These are phyloP conservation scores for Paecilomyces fulvus DNA, from an alignment of 2,329 filamentous ascomycete species.

Conservation along the genomic window DNA sequence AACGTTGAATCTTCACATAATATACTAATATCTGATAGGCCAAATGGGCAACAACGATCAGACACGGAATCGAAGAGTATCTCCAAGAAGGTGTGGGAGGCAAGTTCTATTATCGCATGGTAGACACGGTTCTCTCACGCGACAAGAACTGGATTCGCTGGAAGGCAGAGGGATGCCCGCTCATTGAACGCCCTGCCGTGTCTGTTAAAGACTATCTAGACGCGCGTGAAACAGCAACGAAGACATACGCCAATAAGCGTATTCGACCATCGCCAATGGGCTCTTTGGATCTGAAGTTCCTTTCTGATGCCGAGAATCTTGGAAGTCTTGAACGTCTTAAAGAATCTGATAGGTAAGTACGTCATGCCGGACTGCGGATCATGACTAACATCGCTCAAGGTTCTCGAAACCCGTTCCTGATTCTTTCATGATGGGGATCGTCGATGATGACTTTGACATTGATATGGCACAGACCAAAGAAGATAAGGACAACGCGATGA, in stretches of 20 bases:
- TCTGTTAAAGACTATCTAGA: conserved; percentile 59
- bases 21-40: conserved; percentile 42
- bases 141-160: conserved; percentile 99
- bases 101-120: conserved; percentile 90
- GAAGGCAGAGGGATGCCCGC: conserved; percentile 90
- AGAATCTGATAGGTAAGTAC: conserved; percentile 44
- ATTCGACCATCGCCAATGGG: conserved; percentile 61
- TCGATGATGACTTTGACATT: conserved; percentile 74
- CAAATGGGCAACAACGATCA: conserved; percentile 76
- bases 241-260: conserved; percentile 61
- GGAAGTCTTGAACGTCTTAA: conserved; percentile 63
- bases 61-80: conserved; percentile 70
- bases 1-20: conserved; percentile 2
- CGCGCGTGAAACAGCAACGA: conserved; percentile 58
- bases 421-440: conserved; percentile 63
- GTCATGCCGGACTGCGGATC: background rate
- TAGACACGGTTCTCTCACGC: conserved; percentile 86
- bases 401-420: conserved; percentile 62
- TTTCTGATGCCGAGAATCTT: conserved; percentile 57
- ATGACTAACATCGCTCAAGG: conserved; percentile 34
- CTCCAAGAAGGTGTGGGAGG: conserved; percentile 73
- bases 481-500: conserved; percentile 51
- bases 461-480: conserved; percentile 64
- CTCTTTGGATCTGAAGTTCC: conserved; percentile 67
- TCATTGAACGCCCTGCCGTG: conserved; percentile 70